These are phyloP conservation scores for Camelina sativa DNA, from an alignment of 345 rosid species.

Conservation along the genomic window DNA sequence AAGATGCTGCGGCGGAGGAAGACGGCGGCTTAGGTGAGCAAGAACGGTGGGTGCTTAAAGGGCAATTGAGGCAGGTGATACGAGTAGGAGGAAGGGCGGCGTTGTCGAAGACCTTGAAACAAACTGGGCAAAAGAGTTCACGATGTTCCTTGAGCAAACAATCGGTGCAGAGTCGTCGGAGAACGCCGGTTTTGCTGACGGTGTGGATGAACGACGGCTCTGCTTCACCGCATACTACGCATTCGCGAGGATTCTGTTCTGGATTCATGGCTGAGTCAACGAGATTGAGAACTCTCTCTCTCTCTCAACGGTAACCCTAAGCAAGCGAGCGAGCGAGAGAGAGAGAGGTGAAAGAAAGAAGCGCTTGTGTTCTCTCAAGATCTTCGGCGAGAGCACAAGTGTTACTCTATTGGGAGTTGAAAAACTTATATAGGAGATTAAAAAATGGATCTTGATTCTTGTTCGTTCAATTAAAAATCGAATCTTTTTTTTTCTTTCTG, in stretches of 20 bases:
- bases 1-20: conserved; percentile 18
- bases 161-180: conserved; percentile 56
- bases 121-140: conserved; percentile 56
- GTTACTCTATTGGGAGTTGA: conserved; percentile 17
- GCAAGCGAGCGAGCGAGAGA: conserved; percentile 14
- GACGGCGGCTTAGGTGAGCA: conserved; percentile 44
- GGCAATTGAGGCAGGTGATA: conserved; percentile 52
- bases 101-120: conserved; percentile 44
- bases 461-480: neutral
- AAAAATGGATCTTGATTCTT: conserved; percentile 30
- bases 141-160: conserved; percentile 56
- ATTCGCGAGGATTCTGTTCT: conserved; percentile 38
- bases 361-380: conserved; percentile 38
- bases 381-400: conserved; percentile 24
- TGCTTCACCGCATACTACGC: conserved; percentile 46
- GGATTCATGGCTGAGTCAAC: conserved; percentile 41
- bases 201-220: conserved; percentile 51
- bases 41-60: conserved; percentile 49
- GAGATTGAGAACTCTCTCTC: conserved; percentile 21
- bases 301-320: conserved; percentile 41
- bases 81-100: conserved; percentile 37
- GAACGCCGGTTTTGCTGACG: conserved; percentile 41
- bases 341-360: conserved; percentile 16
- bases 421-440: conserved; percentile 14
- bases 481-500: neutral